phyloP scores from a whole-genome alignment of 768 basidiomycete species.

The Naganishia vishniacii region DNA sequence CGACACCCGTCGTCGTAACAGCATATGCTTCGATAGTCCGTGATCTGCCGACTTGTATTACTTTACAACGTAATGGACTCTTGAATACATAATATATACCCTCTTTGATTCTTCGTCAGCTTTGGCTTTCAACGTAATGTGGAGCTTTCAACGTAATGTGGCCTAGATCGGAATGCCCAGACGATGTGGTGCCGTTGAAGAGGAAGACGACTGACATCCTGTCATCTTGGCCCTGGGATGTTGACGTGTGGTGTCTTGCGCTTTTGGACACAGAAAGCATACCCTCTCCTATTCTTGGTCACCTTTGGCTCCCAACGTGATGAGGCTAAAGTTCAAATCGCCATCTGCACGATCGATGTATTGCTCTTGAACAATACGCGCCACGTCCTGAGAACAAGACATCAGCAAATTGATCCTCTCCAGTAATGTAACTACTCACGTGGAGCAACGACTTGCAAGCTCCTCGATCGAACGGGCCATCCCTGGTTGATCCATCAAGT shows the following conservation, averaged over 20 bases:
- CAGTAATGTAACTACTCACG: conserved; percentile 29
- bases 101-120: no score
- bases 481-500: conserved; percentile 60
- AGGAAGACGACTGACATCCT: no score
- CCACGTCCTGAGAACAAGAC: conserved; percentile 68
- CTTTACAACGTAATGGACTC: no score
- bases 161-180: no score
- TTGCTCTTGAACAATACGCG: conserved; percentile 58
- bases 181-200: no score
- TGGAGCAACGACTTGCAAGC: conserved; percentile 34
- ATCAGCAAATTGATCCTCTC: background rate
- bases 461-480: conserved; percentile 67
- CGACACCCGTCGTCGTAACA: no score
- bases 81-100: no score
- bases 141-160: no score
- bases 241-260: no score
- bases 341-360: conserved; percentile 58
- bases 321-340: conserved; percentile 62
- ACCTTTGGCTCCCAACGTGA: conserved; percentile 55
- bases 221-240: background rate
- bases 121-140: no score
- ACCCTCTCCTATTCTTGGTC: conserved; percentile 24
- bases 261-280: background rate
- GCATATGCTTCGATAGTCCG: no score
- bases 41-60: no score